Evolutionary conservation across 345 rosid genomes (phyloP), one percentile per base, ranked within the genome.

Genomic region (Euphorbia peplus): DNA sequence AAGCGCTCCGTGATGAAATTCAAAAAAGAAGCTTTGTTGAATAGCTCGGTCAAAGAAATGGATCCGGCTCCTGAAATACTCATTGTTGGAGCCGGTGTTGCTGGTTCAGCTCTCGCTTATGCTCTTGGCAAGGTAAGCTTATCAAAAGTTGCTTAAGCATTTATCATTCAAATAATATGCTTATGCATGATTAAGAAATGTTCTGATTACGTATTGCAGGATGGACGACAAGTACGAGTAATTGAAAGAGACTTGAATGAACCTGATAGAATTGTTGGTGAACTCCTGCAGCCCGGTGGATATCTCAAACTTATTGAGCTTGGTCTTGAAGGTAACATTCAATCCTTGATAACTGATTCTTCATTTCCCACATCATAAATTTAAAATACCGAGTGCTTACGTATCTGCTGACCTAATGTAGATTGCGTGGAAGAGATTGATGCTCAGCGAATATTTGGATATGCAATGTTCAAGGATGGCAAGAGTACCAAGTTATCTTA

Each of bases 381-480:
- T 3, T 32, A 32, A 32, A 3, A 32, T 32, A 2, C 6, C 37
- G 37, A 32, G 3, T n/a, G n/a, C 50, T 44, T 44, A n/a, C n/a
- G n/a, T 10, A 5, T 47, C 4, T 9, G 16, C 0, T 18, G 0
- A 50, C 8, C 3, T 28, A 5, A 29, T 50, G 18, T 69, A 87
- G 91, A 87, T 78, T 85, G 89, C 14, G 83, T 83, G 63, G 83
- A 85, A 60, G 72, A 76, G 67, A 87, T 83, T 66, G 89, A 81
- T 73, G 83, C 91, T 22, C 88, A 81, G 60, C 80, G 52, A 25
- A 70, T 84, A 11, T 76, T 75, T 51, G 88, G 91, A 18, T 84
- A 81, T 74, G 87, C 84, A 6, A 78, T 87, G 48, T 80, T 75
- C 76, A 81, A 81, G 80, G 80, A 81, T 76, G 86, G 85, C 52